Evolutionary conservation across 116 monocot species (phyloP).

Genomic region (Zostera marina): DNA sequence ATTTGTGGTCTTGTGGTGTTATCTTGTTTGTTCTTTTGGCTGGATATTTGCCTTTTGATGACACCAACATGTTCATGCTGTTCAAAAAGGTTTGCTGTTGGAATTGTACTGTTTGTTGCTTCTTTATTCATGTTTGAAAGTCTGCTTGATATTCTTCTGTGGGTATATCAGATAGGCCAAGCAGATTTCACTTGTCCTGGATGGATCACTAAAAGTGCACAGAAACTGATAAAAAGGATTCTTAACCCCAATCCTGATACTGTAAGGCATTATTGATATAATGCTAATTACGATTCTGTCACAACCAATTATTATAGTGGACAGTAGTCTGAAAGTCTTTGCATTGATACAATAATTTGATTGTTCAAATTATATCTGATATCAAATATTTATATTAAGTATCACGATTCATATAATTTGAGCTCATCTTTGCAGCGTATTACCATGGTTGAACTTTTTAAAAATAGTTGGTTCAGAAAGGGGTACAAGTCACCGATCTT

Average conservation of each 20-base stretch:
- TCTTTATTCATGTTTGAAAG: not conserved
- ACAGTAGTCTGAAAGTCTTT: too few species aligned
- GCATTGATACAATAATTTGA: too few species aligned
- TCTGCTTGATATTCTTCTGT: constrained; percentile 5
- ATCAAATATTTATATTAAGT: not conserved
- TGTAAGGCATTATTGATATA: constrained; percentile 18
- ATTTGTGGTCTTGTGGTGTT: constrained; percentile 88
- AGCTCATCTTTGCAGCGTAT: constrained; percentile 47
- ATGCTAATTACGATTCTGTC: too few species aligned
- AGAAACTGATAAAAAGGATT: constrained; percentile 62
- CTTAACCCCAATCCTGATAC: constrained; percentile 61
- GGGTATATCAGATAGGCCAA: constrained; percentile 36
- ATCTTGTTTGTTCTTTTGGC: constrained; percentile 89
- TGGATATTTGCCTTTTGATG: constrained; percentile 85
- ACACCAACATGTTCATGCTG: constrained; percentile 32
- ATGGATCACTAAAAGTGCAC: constrained; percentile 62
- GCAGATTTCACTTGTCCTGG: constrained; percentile 53
- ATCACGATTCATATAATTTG: not conserved
- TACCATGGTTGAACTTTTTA: constrained; percentile 45
- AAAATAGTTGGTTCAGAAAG: constrained; percentile 96
- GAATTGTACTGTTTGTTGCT: not conserved
- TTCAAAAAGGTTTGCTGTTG: constrained; percentile 31
- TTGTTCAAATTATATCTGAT: too few species aligned
- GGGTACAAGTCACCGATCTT: constrained; percentile 63
- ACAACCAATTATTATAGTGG: too few species aligned